These are phyloP conservation scores for Paracoccidioides brasiliensis DNA, from an alignment of 2,329 filamentous ascomycete genomes.

Conservation along the genomic window DNA sequence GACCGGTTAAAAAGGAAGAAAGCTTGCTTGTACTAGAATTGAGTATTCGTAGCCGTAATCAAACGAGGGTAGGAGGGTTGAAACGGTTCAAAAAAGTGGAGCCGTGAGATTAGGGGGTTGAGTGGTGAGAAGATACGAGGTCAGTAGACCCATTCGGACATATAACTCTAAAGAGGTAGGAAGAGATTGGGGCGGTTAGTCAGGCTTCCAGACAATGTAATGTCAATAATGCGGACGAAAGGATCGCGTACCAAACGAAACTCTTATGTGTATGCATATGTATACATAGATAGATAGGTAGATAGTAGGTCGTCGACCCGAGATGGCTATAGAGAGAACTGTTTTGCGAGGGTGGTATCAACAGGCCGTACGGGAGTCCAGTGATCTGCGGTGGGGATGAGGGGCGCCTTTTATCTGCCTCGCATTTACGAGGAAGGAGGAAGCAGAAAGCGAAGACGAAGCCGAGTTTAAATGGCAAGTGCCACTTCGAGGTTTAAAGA, in stretches of 20 bases:
- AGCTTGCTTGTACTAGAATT: not conserved
- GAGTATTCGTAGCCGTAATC: not conserved
- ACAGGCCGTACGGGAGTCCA: no score
- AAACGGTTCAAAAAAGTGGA: slow-evolving; percentile 1
- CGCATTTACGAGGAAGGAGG: no score
- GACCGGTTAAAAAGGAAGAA: not conserved
- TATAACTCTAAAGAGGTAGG: not conserved
- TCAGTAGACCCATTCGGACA: slow-evolving; percentile 2
- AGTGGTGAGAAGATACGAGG: not conserved
- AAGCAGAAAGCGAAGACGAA: no score
- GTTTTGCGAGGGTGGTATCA: no score
- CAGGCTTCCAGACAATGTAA: not conserved
- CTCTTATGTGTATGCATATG: no score
- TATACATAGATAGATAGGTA: not conserved
- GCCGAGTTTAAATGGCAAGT: not conserved
- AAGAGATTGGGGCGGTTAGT: not conserved
- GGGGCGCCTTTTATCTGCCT: no score
- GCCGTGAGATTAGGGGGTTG: not conserved
- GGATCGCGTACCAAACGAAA: not conserved
- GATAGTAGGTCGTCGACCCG: no score
- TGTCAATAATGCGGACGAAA: not conserved
- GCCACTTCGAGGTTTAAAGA: no score
- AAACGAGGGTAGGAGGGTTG: slow-evolving; percentile 1
- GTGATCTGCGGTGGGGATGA: no score
- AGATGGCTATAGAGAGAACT: no score